Evolutionary conservation across 2,329 filamentous ascomycete species (phyloP), one percentile per base, ranked within the genome.

Genomic region (Hypoxylon sp.): DNA sequence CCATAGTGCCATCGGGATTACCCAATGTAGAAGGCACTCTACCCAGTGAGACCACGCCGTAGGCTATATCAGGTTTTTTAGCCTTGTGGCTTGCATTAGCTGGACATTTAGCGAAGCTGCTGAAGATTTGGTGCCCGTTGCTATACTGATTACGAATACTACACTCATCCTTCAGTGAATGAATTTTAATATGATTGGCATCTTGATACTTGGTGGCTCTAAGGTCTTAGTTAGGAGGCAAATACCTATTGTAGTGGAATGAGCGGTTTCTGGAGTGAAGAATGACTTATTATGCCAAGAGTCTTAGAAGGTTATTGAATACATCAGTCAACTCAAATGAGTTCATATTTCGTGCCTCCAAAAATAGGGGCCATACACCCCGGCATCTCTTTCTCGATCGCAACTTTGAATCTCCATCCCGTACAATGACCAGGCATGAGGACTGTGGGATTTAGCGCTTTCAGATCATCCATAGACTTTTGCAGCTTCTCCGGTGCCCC

Each of bases 401-500:
- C 80, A 68, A 83, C 83, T 73, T 87, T 87, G 37, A 84, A 85
- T 67, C 84, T 79, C 85, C 85, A 88, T 5, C 86, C 86, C 0
- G 85, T 84, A 70, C 85, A 88, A 73, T 88, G 86, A 0, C 86
- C 86, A 0, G 86, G 85, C 73, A 88, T 79, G 3, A 88, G 72
- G 0, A 88, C 78, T 11, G 81, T 81, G 0, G 85, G 83, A 56
- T 82, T 78, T 2, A 87, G 72, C 0, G 69, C 77, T 70, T 83
- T 83, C 22, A 88, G 74, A 57, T 86, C 85, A n/a, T 75, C 71
- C 1, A 88, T 77, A 0, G 85, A 85, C 17, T 76, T 78, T 44
- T 82, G 72, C 60, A 86, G 75, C 57, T 83, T 82, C 3, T 79
- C 75, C 3, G 80, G 72, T 5, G 84, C 78, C 3, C 81, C 82